A percentile compares a stretch with the other conserved stretches of the same genome.
Evolutionary conservation across 1,284 basidiomycete genomes (phyloP).

Genomic region (Schizophyllum amplum): DNA sequence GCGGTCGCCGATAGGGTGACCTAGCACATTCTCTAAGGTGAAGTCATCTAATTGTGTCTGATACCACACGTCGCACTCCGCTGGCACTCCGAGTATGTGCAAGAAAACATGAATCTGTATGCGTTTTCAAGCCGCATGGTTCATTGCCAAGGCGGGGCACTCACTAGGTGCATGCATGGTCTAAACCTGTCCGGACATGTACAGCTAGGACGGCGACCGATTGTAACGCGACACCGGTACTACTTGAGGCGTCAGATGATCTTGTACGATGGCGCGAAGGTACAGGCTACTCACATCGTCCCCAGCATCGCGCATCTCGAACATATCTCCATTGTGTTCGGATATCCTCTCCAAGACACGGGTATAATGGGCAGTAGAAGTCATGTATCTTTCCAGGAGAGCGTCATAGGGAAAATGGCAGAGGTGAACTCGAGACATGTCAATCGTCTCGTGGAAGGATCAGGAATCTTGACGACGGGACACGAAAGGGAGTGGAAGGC

Average conservation of each 20-base stretch:
- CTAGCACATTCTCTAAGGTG: background rate
- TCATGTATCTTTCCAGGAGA: background rate
- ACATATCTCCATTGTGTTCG: background rate
- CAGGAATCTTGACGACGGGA: too few relatives aligned
- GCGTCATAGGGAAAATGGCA: background rate
- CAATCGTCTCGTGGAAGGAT: too few relatives aligned
- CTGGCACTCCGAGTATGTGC: background rate
- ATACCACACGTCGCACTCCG: background rate
- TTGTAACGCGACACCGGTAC: background rate
- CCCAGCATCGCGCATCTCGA: background rate
- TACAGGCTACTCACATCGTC: background rate
- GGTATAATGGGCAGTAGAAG: background rate
- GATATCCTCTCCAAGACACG: background rate
- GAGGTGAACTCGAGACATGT: background rate
- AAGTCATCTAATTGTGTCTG: background rate
- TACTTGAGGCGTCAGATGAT: background rate
- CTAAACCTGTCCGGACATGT: background rate
- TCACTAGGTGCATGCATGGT: background rate
- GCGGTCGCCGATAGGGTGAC: background rate
- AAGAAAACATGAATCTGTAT: background rate
- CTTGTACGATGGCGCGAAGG: background rate
- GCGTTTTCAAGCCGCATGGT: background rate
- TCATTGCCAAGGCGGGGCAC: background rate
- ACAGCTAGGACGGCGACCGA: background rate
- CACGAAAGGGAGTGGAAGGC: background rate